Base-by-base conservation (phyloP, 768 basidiomycete genomes). In the Trametes cinnabarina region DNA sequence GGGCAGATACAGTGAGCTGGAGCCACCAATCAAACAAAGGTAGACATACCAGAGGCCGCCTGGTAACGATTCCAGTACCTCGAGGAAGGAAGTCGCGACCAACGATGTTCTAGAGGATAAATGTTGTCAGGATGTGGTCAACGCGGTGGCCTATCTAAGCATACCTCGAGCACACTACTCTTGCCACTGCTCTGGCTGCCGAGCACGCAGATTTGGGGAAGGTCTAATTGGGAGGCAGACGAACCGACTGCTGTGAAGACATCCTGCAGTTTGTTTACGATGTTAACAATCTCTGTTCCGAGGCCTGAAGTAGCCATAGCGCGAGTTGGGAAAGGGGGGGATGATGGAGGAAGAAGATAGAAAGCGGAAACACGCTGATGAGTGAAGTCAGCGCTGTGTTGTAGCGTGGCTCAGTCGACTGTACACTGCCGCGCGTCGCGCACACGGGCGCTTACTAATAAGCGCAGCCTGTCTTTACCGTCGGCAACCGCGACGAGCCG, bases 21-120 rank as follows among this genome's bases (percentile, higher is more conserved):
- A 55, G 9, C 23, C 20, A 44, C 19, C 47, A 20, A n/a, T 47
- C 41, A 35, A 25, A 50, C 44, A 41, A 57, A 37, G 47, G 54
- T 28, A n/a, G 23, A 67, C 86, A 66, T 72, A 96, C 95, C 74
- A 99, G 77, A 55, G 97, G 97, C 71, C 97, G 85, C 69, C 96
- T 85, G 49, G 96, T 98, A 74, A 99, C 96, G 69, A 99, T 99
- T 75, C 96, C 96, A 55, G 94, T 92, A 72, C 97, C 97, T 80
- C 97, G 91, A 74, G 97, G 97, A 70, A 99, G 72, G 81, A 99
- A 99, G 74, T 99, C 97, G 65, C 96, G 85, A 58, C 97, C 97
- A 54, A 98, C 95, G 64, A 98, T 94, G 76, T 98, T 97, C 94
- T 96, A 39, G 39, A 39, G 54, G 17, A 20, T 40, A n/a, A 12